Conservation (phyloP, 768 basidiomycete genomes). For the Boletus rubescentipes region DNA sequence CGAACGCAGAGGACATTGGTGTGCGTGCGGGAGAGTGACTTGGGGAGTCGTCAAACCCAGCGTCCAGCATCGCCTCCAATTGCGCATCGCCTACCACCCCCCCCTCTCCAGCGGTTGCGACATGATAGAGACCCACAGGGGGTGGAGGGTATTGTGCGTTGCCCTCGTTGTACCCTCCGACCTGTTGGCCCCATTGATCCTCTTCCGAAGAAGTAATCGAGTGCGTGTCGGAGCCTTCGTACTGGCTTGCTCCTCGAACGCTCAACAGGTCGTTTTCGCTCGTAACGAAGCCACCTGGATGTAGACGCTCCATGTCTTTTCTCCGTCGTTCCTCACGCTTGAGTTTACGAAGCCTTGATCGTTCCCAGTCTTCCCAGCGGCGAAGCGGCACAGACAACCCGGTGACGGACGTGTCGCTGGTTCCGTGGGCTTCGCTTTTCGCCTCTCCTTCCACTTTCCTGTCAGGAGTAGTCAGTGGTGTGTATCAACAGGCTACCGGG, state of each 20-base stretch:
- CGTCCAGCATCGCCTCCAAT: slow-evolving; percentile 89
- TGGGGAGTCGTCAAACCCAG: slow-evolving; percentile 74
- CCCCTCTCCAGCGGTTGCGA: slow-evolving; percentile 30
- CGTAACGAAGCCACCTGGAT: slow-evolving; percentile 64
- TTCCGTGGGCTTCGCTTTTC: slow-evolving; percentile 76
- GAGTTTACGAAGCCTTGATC: slow-evolving; percentile 88
- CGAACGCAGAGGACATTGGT: slow-evolving; percentile 32
- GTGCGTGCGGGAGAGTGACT: slow-evolving; percentile 46
- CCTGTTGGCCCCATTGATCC: slow-evolving; percentile 94
- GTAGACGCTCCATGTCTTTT: slow-evolving; percentile 75
- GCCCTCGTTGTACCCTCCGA: slow-evolving; percentile 93
- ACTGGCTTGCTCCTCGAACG: slow-evolving; percentile 59
- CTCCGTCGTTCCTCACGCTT: slow-evolving; percentile 82
- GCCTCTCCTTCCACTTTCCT: slow-evolving; percentile 95
- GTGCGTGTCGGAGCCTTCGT: slow-evolving; percentile 77
- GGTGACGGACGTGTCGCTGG: slow-evolving; percentile 50
- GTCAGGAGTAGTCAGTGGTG: slow-evolving; percentile 16
- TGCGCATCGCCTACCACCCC: slow-evolving; percentile 66
- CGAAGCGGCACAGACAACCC: slow-evolving; percentile 79
- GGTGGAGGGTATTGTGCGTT: slow-evolving; percentile 78
- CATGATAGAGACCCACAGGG: slow-evolving; percentile 64
- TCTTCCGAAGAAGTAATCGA: slow-evolving; percentile 88
- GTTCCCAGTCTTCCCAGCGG: slow-evolving; percentile 99
- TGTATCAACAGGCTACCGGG: not conserved
- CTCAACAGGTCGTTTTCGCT: slow-evolving; percentile 65